Base-by-base conservation (phyloP, 148 eudicot genomes). In the Amaranthus cruentus region DNA sequence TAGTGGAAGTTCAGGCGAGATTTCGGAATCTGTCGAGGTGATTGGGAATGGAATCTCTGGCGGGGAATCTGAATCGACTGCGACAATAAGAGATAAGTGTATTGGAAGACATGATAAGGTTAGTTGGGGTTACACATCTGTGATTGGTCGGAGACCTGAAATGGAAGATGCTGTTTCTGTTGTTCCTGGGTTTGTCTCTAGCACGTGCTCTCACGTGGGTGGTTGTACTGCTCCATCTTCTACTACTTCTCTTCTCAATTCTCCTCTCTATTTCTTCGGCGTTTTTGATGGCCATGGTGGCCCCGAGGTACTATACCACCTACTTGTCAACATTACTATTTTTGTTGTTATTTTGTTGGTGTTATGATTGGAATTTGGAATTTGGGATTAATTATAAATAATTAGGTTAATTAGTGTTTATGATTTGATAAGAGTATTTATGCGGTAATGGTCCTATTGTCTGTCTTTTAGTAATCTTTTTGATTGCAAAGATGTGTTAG, bases 251-350 rank as follows among this genome's bases (percentile, higher is more conserved):
- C 66, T 42, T 38, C 81, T 74, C 63, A 66, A 79, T 68, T 84
- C 83, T 48, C 87, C 86, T 46, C 72, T 88, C 43, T 86, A 86
- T 79, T 88, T 90, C 75, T 92, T 90, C 62, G 98, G 89, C 2
- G 93, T 92, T 38, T 92, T 88, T 66, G 98, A 92, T 56, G 98
- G 98, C 58, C 98, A 92, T 44, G 98, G 98, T 38, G 96, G 96
- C 74, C 84, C 91, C 50, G 79, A 86, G 91, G 96, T 90, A 76
- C 12, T 5, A 7, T 12, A 3, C 38, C 38, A 28, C 38, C 1
- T 28, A 28, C 38, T 28, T 28, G 38, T 28, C 38, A 28, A 28
- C 38, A 28, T 28, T 28, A 28, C 38, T 28, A 2, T 28, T 28
- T 28, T 28, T 28, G 38, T 28, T 28, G 38, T 28, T 28, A 28